A percentile compares a stretch with the other conserved stretches of the same genome.
phyloP scores from a whole-genome alignment of 1,139 yeast genomes.

The Suhomyces choctaworum region DNA sequence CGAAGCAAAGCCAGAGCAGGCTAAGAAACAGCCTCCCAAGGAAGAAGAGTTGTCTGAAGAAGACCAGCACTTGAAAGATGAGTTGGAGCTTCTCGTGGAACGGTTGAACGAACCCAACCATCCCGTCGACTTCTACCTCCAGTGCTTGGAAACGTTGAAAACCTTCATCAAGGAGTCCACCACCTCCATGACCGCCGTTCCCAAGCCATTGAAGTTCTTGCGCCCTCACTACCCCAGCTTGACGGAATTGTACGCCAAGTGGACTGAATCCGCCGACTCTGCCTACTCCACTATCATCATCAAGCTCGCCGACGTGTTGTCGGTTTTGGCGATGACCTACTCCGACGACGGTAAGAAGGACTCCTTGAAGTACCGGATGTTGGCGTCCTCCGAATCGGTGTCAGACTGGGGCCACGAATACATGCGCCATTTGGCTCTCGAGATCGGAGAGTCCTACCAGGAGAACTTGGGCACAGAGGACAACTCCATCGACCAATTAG shows the following conservation, averaged over 20 bases:
- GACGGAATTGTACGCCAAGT: slow-evolving; percentile 62
- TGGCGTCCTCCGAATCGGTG: slow-evolving; percentile 60
- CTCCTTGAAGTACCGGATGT: slow-evolving; percentile 76
- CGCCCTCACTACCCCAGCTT: slow-evolving; percentile 80
- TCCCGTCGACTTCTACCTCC: slow-evolving; percentile 52
- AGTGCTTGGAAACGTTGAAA: slow-evolving; percentile 68
- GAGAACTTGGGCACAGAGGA: slow-evolving; percentile 62
- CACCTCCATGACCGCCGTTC: slow-evolving; percentile 98
- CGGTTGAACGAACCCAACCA: slow-evolving; percentile 51
- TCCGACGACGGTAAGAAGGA: slow-evolving; percentile 82
- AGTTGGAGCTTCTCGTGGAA: slow-evolving; percentile 85
- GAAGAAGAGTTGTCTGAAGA: slow-evolving; percentile 91
- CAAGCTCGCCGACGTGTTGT: slow-evolving; percentile 74
- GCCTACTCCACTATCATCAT: slow-evolving; percentile 20
- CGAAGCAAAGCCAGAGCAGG: slow-evolving; percentile 15
- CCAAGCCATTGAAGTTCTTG: slow-evolving; percentile 93
- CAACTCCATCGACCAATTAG: slow-evolving; percentile 44
- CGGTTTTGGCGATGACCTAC: slow-evolving; percentile 94
- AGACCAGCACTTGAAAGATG: slow-evolving; percentile 84
- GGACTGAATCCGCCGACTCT: slow-evolving; percentile 50
- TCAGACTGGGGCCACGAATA: slow-evolving; percentile 98
- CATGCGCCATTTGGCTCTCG: slow-evolving; percentile 91
- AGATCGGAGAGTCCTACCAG: slow-evolving; percentile 85
- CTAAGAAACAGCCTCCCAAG: slow-evolving; percentile 39
- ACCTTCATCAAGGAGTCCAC: slow-evolving; percentile 86